Evolutionary conservation across 306 rosid species (phyloP), one percentile per base, ranked within the genome.

Genomic region (Pyrus pyrifolia): DNA sequence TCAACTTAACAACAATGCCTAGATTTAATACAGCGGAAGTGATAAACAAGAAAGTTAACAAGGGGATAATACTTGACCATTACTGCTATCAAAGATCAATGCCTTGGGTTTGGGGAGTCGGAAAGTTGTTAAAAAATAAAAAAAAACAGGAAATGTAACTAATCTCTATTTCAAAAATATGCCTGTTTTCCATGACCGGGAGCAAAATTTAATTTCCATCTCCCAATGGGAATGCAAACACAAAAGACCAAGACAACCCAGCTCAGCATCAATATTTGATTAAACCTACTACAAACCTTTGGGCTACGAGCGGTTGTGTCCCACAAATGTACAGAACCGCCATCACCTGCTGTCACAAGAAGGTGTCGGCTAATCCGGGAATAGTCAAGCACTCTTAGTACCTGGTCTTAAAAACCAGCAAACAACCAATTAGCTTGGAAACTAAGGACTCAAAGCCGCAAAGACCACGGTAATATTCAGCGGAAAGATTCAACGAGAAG

Each of bases 381-480:
- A 88, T 92, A 96, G 78, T 92, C 99, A 78, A 96, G 97, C 85
- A 91, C 98, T 91, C 97, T 92, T 85, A 96, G 78, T 76, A 96
- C 93, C 99, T 96, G 97, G 85, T 92, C 97, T 96, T 96, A 83
- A 91, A 79, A 86, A 76, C 80, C 88, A 80, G 83, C 92, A 91
- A 75, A 87, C 60, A 69, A 65, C 72, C 66, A 83, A 82, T 88
- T 85, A 89, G 85, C 80, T 84, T 52, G 75, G 53, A 81, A 73
- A 81, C 81, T 83, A 53, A 57, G 76, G 45, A 76, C 35, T 71
- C 86, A 75, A 68, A 67, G 75, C 74, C 81, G 67, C 51, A 30
- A 60, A 62, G 46, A 74, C 52, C 53, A 79, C 49, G 30, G 29
- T 1, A 62, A 29, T n/a, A 79, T 71, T 59, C 19, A 66, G 65